Evolutionary conservation across 371 early-diverging fungal species (phyloP).

Genomic region (Phascolomyces articulosus): DNA sequence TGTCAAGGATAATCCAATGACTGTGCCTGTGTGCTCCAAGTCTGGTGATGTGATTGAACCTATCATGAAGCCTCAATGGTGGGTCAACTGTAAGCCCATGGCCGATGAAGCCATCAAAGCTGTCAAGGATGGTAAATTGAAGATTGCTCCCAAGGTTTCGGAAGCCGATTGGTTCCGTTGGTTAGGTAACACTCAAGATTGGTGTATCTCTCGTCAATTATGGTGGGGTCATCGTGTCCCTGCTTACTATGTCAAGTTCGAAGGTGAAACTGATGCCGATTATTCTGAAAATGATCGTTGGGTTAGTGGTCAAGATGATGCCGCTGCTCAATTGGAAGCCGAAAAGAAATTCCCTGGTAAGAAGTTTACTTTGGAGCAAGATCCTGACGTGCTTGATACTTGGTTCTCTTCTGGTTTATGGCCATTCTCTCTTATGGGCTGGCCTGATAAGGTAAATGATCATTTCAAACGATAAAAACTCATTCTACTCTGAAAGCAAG

Average conservation of each 20-base stretch:
- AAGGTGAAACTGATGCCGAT: constrained; percentile 54
- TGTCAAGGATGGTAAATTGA: constrained; percentile 84
- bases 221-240: constrained; percentile 99
- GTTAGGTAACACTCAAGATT: constrained; percentile 92
- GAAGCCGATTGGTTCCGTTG: constrained; percentile 97
- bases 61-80: constrained; percentile 99
- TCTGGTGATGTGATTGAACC: constrained; percentile 99
- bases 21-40: constrained; percentile 92
- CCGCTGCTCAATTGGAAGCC: constrained; percentile 81
- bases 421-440: constrained; percentile 99
- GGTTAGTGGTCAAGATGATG: constrained; percentile 88
- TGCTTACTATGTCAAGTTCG: constrained; percentile 92
- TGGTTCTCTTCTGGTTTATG: constrained; percentile 99
- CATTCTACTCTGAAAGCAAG: too few relatives aligned
- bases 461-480: not conserved
- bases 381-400: constrained; percentile 99
- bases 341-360: constrained; percentile 73
- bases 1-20: constrained; percentile 92
- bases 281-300: constrained; percentile 73
- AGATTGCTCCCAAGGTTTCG: constrained; percentile 89
- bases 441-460: constrained; percentile 77
- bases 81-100: constrained; percentile 94
- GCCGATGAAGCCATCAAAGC: constrained; percentile 89
- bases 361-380: constrained; percentile 60
- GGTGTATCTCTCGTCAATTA: constrained; percentile 99